Base-by-base conservation (phyloP, 345 rosid genomes). In the rapeseed (Brassica napus) region DNA sequence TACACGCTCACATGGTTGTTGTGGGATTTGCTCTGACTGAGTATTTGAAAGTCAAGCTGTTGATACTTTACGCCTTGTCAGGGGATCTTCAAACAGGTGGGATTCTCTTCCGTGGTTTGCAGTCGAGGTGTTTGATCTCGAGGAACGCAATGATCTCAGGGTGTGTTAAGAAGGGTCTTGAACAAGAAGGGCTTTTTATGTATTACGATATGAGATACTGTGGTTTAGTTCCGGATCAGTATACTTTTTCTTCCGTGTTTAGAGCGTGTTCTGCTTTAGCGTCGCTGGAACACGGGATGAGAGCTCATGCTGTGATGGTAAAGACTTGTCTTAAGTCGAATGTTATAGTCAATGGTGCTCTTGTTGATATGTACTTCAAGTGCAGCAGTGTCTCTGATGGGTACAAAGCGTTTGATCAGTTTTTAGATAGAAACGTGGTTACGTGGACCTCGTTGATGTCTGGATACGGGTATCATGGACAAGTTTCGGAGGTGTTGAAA, bases 401-500 rank as follows among this genome's bases (percentile, higher is more conserved):
- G 18, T n/a, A 5, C 21, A 52, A 7, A 52, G 57, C 16, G 57
- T 52, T 52, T 52, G 80, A 84, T 79, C 73, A 75, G 12, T 79
- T 84, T 62, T 57, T 35, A 6, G 69, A 14, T 52, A 52, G 21
- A n/a, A 52, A 52, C 80, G 87, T 88, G 15, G 68, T 92, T 14
- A 85, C 92, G 0, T 90, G 95, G 94, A 92, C 93, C 49, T 83
- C 90, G 5, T 82, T 90, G 77, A 89, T 90, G 81, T 87, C 88
- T 60, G 93, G 95, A 10, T 90, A 85, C 75, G 57, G 95, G 23
- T 88, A 78, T 32, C 89, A 90, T 68, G 92, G 57, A n/a, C 57
- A 5, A 52, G 57, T 52, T n/a, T n/a, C 8, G 21, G 57, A 52
- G 77, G 92, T 92, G 77, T 79, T 92, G 63, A 86, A 86, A 39